phyloP scores from a whole-genome alignment of 192 early-diverging fungal species.

The Linnemannia elongata region DNA sequence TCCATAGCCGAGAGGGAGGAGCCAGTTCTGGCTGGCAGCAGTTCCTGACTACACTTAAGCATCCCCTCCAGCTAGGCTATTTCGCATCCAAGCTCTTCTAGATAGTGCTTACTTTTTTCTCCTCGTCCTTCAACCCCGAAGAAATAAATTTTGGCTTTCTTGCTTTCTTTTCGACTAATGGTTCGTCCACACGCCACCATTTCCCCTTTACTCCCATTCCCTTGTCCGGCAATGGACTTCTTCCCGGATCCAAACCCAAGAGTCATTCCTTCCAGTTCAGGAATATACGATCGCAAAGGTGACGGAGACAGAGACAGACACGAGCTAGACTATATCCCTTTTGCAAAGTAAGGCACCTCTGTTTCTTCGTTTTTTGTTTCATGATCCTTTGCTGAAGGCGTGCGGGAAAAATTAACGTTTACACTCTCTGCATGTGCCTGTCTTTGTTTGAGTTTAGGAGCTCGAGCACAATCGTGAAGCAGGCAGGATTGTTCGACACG shows the following conservation, averaged over 20 bases:
- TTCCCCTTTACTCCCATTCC: background rate
- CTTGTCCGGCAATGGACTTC: background rate
- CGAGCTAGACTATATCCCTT: conserved; percentile 23
- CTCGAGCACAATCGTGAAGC: conserved; percentile 17
- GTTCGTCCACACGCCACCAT: background rate
- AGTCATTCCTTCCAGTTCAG: background rate
- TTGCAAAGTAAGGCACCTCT: conserved; percentile 9
- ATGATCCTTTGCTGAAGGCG: too few species aligned
- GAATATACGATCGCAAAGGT: background rate
- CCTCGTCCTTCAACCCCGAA: background rate
- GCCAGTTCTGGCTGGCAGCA: conserved; percentile 11
- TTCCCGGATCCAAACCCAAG: background rate
- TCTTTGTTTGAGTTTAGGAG: background rate
- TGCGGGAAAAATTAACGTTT: background rate
- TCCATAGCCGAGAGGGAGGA: conserved; percentile 11
- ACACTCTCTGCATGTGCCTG: background rate
- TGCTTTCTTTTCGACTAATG: background rate
- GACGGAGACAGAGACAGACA: background rate
- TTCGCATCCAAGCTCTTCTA: background rate
- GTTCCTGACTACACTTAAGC: background rate
- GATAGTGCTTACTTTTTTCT: too few species aligned
- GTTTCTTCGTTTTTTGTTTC: background rate
- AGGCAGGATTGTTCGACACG: background rate
- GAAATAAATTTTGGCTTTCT: background rate
- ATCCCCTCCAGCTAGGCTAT: background rate